A percentile compares a stretch with the other conserved stretches of the same genome.
Conservation (phyloP, 768 basidiomycete genomes). For the Suillus placidus region DNA sequence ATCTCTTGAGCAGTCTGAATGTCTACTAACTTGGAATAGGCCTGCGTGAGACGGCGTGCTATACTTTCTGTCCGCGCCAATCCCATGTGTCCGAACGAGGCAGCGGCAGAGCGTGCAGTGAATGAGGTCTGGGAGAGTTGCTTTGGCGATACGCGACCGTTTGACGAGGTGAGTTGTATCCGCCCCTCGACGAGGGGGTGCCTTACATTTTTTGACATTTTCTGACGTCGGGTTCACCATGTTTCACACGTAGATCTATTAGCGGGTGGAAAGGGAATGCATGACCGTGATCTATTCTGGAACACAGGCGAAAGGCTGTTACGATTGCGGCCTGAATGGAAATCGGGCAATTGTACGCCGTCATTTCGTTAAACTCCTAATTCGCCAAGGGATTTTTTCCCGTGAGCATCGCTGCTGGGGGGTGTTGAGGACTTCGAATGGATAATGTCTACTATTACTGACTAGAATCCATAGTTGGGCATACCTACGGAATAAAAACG, state of each 20-base stretch:
- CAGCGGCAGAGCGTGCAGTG: slow-evolving; percentile 83
- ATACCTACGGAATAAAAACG: slow-evolving; percentile 15
- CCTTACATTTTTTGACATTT: background rate
- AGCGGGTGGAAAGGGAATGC: slow-evolving; percentile 10
- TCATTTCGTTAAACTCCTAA: background rate
- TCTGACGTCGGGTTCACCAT: slow-evolving; percentile 7
- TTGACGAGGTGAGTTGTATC: slow-evolving; percentile 76
- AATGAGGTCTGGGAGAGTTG: slow-evolving; percentile 99
- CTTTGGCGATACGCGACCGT: slow-evolving; percentile 92
- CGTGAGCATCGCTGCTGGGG: slow-evolving; percentile 17
- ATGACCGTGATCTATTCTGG: slow-evolving; percentile 10
- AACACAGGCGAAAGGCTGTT: background rate
- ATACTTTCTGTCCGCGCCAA: slow-evolving; percentile 80
- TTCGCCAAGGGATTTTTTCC: background rate
- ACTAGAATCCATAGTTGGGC: slow-evolving; percentile 2
- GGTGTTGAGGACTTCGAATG: slow-evolving; percentile 12
- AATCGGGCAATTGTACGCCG: background rate
- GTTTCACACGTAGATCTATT: slow-evolving; percentile 37
- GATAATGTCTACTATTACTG: slow-evolving; percentile 9
- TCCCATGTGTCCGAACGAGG: slow-evolving; percentile 74
- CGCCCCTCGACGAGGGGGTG: background rate
- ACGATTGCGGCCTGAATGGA: background rate
- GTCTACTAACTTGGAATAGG: slow-evolving; percentile 45
- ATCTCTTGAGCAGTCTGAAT: slow-evolving; percentile 8
- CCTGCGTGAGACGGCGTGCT: slow-evolving; percentile 88